A percentile compares a stretch with the other conserved stretches of the same genome.
These are phyloP conservation scores for Quercus wislizeni DNA, from an alignment of 306 rosid species.

Conservation along the genomic window DNA sequence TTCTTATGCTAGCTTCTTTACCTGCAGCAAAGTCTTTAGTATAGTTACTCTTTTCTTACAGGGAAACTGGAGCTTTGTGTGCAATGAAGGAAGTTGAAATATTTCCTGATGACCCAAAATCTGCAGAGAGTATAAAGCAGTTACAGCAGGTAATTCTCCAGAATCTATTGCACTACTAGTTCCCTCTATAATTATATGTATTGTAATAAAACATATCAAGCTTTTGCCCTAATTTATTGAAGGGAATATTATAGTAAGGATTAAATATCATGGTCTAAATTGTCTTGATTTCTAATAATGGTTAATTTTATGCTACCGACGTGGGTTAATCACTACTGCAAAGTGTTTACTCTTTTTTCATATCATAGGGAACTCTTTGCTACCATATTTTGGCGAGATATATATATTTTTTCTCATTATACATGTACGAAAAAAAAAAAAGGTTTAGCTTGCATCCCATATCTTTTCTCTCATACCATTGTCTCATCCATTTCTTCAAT, in stretches of 20 bases:
- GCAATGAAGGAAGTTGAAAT: slow-evolving; percentile 98
- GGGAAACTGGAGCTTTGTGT: slow-evolving; percentile 94
- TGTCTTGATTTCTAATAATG: neutral
- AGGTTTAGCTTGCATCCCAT: neutral
- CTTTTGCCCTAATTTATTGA: neutral
- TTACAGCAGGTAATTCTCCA: slow-evolving; percentile 73
- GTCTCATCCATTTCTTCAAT: neutral
- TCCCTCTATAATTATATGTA: neutral
- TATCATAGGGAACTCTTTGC: neutral
- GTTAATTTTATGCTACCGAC: neutral
- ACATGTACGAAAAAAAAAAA: neutral
- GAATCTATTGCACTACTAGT: neutral
- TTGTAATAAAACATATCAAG: neutral
- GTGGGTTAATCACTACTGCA: neutral
- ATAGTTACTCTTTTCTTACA: slow-evolving; percentile 16
- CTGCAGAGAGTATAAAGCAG: slow-evolving; percentile 87
- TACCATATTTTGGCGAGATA: neutral
- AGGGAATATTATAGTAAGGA: neutral
- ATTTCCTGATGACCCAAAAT: slow-evolving; percentile 84
- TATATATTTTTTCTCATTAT: neutral
- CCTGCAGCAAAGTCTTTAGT: slow-evolving; percentile 14
- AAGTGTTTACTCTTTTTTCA: neutral
- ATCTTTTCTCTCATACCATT: neutral
- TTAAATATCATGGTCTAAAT: too few species aligned
- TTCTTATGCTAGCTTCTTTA: slow-evolving; percentile 20